phyloP scores from a whole-genome alignment of 2,329 filamentous ascomycete species.

The Gaeumannomyces sp. region DNA sequence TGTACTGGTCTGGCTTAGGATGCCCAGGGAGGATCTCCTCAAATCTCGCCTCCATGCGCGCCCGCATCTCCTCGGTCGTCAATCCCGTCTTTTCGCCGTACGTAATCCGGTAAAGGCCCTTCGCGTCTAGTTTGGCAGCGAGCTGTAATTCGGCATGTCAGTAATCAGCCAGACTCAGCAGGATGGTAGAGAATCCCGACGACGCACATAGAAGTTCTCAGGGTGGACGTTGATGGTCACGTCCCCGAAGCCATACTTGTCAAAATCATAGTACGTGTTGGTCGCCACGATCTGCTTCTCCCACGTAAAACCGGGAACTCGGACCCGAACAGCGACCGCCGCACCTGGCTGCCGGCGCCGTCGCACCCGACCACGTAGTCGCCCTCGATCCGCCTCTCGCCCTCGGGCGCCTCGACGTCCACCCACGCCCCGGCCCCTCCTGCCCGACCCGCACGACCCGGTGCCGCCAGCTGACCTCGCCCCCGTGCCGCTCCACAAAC shows the following conservation, averaged over 20 bases:
- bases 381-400: conserved; percentile 30
- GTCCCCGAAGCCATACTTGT: conserved; percentile 46
- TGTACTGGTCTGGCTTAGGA: conserved; percentile 52
- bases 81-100: conserved; percentile 53
- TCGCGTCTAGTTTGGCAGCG: conserved; percentile 52
- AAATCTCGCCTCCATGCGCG: conserved; percentile 49
- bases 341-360: conserved; percentile 34
- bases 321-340: conserved; percentile 44
- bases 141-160: conserved; percentile 34
- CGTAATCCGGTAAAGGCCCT: conserved; percentile 57
- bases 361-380: conserved; percentile 41
- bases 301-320: conserved; percentile 56
- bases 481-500: conserved; percentile 27
- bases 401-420: conserved; percentile 33
- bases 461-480: conserved; percentile 38
- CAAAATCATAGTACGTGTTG: conserved; percentile 59
- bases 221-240: conserved; percentile 58
- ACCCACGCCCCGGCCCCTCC: conserved; percentile 37
- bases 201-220: conserved; percentile 45
- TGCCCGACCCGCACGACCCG: conserved; percentile 41
- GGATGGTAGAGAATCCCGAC: not conserved
- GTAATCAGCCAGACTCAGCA: not conserved
- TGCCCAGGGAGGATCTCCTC: conserved; percentile 52
- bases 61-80: conserved; percentile 44
- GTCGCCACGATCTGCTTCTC: conserved; percentile 56